phyloP scores from a whole-genome alignment of 768 basidiomycete species.

The Omphalotus guepiniiformis region DNA sequence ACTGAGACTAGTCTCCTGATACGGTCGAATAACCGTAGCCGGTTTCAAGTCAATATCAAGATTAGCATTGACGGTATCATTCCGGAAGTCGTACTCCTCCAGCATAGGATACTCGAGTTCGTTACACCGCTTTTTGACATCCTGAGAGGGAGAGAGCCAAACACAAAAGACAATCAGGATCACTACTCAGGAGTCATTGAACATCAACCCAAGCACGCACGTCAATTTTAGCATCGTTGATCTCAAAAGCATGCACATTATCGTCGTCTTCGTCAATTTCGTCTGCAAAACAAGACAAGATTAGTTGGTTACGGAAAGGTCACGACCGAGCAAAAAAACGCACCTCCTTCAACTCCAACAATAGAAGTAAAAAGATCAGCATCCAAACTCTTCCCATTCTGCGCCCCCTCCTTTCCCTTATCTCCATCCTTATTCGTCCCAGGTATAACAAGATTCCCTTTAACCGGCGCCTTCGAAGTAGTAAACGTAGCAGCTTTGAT shows the following conservation, averaged over 20 bases:
- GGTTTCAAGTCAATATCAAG: slow-evolving; percentile 99
- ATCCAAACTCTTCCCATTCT: slow-evolving; percentile 40
- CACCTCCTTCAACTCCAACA: slow-evolving; percentile 90
- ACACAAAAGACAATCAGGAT: neutral
- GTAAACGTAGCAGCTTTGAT: slow-evolving; percentile 76
- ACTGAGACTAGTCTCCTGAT: slow-evolving; percentile 96
- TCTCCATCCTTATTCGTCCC: slow-evolving; percentile 76
- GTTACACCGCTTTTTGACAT: slow-evolving; percentile 94
- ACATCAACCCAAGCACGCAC: slow-evolving; percentile 51
- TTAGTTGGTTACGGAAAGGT: neutral
- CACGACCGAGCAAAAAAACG: slow-evolving; percentile 21
- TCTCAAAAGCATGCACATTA: slow-evolving; percentile 95
- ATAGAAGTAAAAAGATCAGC: slow-evolving; percentile 90
- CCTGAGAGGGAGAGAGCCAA: slow-evolving; percentile 42
- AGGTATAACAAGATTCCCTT: slow-evolving; percentile 81
- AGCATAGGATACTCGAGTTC: slow-evolving; percentile 97
- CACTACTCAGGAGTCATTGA: neutral
- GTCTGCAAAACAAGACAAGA: slow-evolving; percentile 43
- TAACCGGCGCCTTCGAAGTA: slow-evolving; percentile 75
- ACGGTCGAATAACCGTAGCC: slow-evolving; percentile 93
- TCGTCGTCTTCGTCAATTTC: slow-evolving; percentile 98
- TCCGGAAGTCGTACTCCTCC: slow-evolving; percentile 98
- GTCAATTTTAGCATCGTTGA: slow-evolving; percentile 91
- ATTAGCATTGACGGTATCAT: slow-evolving; percentile 94
- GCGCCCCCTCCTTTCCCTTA: slow-evolving; percentile 56